Conservation (phyloP, 2,329 filamentous ascomycete genomes). For the Mycosphaerella sp. region DNA sequence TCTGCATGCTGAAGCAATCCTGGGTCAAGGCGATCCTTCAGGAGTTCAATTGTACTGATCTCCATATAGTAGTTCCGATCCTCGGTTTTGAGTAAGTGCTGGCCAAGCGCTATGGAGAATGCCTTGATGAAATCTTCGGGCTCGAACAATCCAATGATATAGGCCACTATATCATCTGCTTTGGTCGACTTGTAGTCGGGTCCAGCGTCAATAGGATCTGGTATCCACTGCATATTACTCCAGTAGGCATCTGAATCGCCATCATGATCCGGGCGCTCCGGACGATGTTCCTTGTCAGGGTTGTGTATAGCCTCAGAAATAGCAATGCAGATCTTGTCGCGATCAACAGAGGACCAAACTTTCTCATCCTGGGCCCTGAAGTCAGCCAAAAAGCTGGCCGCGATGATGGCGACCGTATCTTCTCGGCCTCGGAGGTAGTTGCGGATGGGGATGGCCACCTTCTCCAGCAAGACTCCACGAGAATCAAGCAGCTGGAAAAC, state of each 20-base stretch:
- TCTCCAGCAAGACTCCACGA: slow-evolving; percentile 68
- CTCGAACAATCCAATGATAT: slow-evolving; percentile 79
- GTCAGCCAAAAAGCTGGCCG: slow-evolving; percentile 58
- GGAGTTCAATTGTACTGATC: slow-evolving; percentile 72
- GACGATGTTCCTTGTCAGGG: slow-evolving; percentile 42
- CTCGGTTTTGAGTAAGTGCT: slow-evolving; percentile 63
- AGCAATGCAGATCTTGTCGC: slow-evolving; percentile 53
- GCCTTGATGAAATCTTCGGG: slow-evolving; percentile 94
- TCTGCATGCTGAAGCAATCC: slow-evolving; percentile 83
- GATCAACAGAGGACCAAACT: slow-evolving; percentile 32
- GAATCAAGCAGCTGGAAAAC: slow-evolving; percentile 69
- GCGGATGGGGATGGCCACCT: slow-evolving; percentile 66
- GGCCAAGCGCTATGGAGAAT: slow-evolving; percentile 81
- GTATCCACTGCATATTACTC: slow-evolving; percentile 89
- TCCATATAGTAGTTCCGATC: slow-evolving; percentile 66
- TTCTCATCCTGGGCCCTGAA: slow-evolving; percentile 27
- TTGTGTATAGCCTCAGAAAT: slow-evolving; percentile 61
- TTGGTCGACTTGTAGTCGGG: slow-evolving; percentile 83
- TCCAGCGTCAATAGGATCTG: slow-evolving; percentile 86
- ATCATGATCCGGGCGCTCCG: slow-evolving; percentile 29
- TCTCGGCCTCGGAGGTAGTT: slow-evolving; percentile 70
- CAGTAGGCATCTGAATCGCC: slow-evolving; percentile 47
- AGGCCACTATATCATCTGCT: slow-evolving; percentile 85
- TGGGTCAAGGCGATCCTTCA: slow-evolving; percentile 86
- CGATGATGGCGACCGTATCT: slow-evolving; percentile 71